Conservation (phyloP, 2,329 filamentous ascomycete genomes). For the Colletotrichum tanaceti region DNA sequence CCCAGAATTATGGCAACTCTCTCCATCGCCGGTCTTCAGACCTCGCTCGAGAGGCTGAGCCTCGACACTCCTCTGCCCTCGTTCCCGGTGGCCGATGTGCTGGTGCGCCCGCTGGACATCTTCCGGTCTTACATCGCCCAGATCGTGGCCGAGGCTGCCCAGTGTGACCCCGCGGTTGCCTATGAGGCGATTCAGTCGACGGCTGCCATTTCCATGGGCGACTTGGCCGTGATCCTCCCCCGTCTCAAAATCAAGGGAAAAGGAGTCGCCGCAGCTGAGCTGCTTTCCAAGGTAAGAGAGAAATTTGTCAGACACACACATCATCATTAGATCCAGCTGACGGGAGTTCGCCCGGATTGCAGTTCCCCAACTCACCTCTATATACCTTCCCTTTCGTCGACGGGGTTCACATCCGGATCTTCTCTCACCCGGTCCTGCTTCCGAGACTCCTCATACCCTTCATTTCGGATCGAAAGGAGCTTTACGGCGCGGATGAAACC, state of each 20-base stretch:
- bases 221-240: slow-evolving; percentile 48
- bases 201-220: slow-evolving; percentile 45
- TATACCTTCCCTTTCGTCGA: slow-evolving; percentile 65
- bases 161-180: slow-evolving; percentile 42
- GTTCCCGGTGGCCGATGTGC: slow-evolving; percentile 42
- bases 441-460: slow-evolving; percentile 68
- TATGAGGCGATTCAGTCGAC: slow-evolving; percentile 49
- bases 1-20: slow-evolving; percentile 64
- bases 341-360: not conserved
- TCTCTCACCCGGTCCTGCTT: slow-evolving; percentile 70
- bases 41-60: slow-evolving; percentile 69
- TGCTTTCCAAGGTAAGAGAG: slow-evolving; percentile 2
- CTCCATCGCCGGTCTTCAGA: slow-evolving; percentile 67
- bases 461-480: slow-evolving; percentile 65
- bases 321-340: not conserved
- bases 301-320: rapidly evolving
- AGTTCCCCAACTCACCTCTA: slow-evolving; percentile 69
- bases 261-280: slow-evolving; percentile 19
- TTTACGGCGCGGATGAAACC: slow-evolving; percentile 70
- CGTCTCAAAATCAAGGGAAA: slow-evolving; percentile 46
- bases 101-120: slow-evolving; percentile 47
- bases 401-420: slow-evolving; percentile 73
- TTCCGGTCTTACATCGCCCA: slow-evolving; percentile 47
- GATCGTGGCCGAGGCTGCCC: slow-evolving; percentile 40
- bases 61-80: slow-evolving; percentile 49